A percentile compares a stretch with the other conserved stretches of the same genome.
Evolutionary conservation across 495 filamentous ascomycete genomes (phyloP).

Genomic region (Penicillium paradoxum): DNA sequence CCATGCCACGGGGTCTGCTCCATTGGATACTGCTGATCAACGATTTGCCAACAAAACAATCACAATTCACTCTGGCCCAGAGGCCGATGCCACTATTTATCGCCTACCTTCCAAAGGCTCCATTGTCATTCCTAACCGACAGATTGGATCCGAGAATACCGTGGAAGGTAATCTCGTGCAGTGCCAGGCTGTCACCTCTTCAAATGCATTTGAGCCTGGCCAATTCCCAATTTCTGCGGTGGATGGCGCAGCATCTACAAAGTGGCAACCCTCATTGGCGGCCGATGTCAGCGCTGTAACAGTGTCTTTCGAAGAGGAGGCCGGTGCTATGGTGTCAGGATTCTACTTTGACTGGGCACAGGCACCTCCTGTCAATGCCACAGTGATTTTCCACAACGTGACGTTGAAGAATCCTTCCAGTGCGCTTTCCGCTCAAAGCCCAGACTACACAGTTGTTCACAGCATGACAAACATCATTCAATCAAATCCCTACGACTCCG

Average conservation of each 20-base stretch:
- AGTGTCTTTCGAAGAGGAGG: slow-evolving; percentile 43
- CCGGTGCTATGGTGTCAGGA: slow-evolving; percentile 39
- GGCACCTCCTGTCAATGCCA: slow-evolving; percentile 52
- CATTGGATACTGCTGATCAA: slow-evolving; percentile 39
- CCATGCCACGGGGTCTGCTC: slow-evolving; percentile 31
- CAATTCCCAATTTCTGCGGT: slow-evolving; percentile 69
- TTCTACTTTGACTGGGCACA: slow-evolving; percentile 66
- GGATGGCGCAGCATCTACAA: slow-evolving; percentile 65
- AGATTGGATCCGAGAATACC: slow-evolving; percentile 41
- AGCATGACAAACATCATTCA: slow-evolving; percentile 26
- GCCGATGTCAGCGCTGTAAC: slow-evolving; percentile 43
- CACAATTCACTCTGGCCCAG: slow-evolving; percentile 45
- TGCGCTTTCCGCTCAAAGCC: slow-evolving; percentile 1
- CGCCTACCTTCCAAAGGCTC: slow-evolving; percentile 46
- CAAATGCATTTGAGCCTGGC: slow-evolving; percentile 50
- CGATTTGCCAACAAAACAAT: slow-evolving; percentile 48
- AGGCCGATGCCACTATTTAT: slow-evolving; percentile 37
- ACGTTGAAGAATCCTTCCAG: slow-evolving; percentile 19
- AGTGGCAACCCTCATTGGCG: slow-evolving; percentile 62
- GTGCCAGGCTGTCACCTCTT: slow-evolving; percentile 53
- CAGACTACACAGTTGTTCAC: slow-evolving; percentile 16
- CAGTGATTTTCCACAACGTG: slow-evolving; percentile 52
- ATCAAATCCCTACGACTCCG: slow-evolving; percentile 34
- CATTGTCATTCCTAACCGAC: slow-evolving; percentile 56
- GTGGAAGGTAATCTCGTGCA: slow-evolving; percentile 60